phyloP scores from a whole-genome alignment of 164 flowering plant species.

The Nymphaea thermarum region DNA sequence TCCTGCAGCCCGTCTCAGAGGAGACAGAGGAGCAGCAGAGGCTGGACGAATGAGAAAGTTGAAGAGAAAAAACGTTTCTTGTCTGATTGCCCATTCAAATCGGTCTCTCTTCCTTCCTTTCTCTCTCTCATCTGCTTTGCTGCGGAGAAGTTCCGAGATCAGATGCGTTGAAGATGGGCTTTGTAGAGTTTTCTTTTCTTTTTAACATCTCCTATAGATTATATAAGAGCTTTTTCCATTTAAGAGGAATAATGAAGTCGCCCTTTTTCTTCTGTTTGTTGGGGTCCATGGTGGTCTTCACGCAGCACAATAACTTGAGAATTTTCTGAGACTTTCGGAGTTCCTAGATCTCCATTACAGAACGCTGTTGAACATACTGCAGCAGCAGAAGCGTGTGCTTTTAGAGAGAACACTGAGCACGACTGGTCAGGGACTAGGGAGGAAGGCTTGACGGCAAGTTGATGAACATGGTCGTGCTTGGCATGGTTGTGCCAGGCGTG shows the following conservation, averaged over 20 bases:
- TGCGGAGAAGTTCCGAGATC: neutral
- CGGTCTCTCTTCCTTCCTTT: too few relatives aligned
- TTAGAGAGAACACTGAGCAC: too few relatives aligned
- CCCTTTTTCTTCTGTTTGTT: too few relatives aligned
- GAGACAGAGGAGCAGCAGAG: slow-evolving; percentile 13
- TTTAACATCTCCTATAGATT: neutral
- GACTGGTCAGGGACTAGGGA: too few relatives aligned
- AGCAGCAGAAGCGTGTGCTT: too few relatives aligned
- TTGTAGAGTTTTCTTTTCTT: neutral
- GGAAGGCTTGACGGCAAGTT: too few relatives aligned
- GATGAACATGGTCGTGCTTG: neutral
- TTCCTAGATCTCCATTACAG: too few relatives aligned
- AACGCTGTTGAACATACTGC: too few relatives aligned
- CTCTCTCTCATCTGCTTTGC: too few relatives aligned
- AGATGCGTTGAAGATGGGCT: neutral
- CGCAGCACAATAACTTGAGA: too few relatives aligned
- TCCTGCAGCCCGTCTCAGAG: slow-evolving; percentile 32
- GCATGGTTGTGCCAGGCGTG: neutral
- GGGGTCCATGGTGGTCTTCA: too few relatives aligned
- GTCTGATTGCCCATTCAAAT: neutral
- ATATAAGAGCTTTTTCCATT: neutral
- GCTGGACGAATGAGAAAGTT: neutral
- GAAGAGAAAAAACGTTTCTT: neutral
- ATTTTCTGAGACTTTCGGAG: too few relatives aligned
- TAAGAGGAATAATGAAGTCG: neutral